Base-by-base conservation (phyloP, 164 flowering plant genomes). In the Akebia trifoliata region DNA sequence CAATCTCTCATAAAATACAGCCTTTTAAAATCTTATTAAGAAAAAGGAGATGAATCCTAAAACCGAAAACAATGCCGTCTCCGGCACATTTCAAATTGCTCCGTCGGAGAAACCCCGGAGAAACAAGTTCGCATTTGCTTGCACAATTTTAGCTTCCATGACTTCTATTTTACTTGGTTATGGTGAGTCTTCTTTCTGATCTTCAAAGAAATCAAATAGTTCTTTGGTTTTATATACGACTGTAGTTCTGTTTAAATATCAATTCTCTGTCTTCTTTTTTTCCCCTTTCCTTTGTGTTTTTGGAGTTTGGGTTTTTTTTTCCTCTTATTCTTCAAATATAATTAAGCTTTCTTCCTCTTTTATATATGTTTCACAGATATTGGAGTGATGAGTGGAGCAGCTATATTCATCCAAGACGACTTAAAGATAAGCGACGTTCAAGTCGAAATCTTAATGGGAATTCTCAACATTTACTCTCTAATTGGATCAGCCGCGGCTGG, bases 101-200 rank as follows among this genome's bases (percentile, higher is more conserved):
- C 9, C 12, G 12, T 25, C 37, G 22, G 10, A 68, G 65, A 82
- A 79, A 25, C 74, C 68, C 1, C 60, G 42, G 40, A 73, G 71
- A n/a, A 84, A 82, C 70, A 74, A 68, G 57, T 84, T 20, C 54
- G 89, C 89, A 4, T 34, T 81, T 25, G 84, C 71, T 48, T 81
- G 85, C 57, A 76, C 95, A 2, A 61, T 76, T 31, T 50, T 87
- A 5, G 95, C 91, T 60, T 87, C 91, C 63, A 79, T 81, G 83
- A 70, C 80, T 28, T 80, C 91, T 4, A 60, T 85, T 62, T 67
- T 85, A 18, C 76, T 85, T 1, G 91, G 91, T 22, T 87, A 85
- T 54, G 89, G 91, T 83, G n/a, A 62, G 60, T 59, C 34, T 4
- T 21, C 39, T 47, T 29, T 4, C 12, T 18, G 17, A 3, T 15